Base-by-base conservation (phyloP, 495 filamentous ascomycete species). In the Xylaria sp. region DNA sequence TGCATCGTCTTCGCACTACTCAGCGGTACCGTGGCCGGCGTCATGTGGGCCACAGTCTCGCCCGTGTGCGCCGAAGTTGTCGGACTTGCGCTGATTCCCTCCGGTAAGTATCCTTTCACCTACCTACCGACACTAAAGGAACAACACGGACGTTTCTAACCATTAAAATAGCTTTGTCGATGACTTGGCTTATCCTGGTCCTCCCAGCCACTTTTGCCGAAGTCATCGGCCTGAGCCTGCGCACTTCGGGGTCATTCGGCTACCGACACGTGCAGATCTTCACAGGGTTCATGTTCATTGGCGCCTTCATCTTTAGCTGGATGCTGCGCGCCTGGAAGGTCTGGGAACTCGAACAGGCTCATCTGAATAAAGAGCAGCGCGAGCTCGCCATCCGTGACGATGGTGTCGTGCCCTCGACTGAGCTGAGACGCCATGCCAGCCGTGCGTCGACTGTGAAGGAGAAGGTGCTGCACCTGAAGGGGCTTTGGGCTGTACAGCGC, bases 41-140 rank as follows among this genome's bases (percentile, higher is more conserved):
- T 88, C 0, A 92, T 92, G 74, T 94, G 92, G 92, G 88, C 90
- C 7, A 90, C 88, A 6, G 82, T 92, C 24, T 90, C 85, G 3
- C 93, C 93, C 0, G 90, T 97, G 15, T 85, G 89, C 24, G 90
- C 91, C 0, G 93, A 97, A 76, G 89, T 96, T 26, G 89, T 96
- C 43, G 93, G 92, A 3, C 75, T 97, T 15, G 83, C 85, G 73
- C 82, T 93, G 57, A 82, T 95, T 3, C 93, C 93, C 33, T 88
- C 91, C 44, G 89, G 81, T 83, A 55, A 76, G 75, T 71, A 33
- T 24, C 26, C 29, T 50, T 17, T 21, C 11, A 0, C 5, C 24
- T 26, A 68, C 58, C 11, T 53, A 35, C 48, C 2, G 8, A 55
- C 57, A 29, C 12, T 11, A 33, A 14, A 14, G 24, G 9, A 69